Conservation (phyloP, 306 rosid genomes). For the Quercus bicolor region DNA sequence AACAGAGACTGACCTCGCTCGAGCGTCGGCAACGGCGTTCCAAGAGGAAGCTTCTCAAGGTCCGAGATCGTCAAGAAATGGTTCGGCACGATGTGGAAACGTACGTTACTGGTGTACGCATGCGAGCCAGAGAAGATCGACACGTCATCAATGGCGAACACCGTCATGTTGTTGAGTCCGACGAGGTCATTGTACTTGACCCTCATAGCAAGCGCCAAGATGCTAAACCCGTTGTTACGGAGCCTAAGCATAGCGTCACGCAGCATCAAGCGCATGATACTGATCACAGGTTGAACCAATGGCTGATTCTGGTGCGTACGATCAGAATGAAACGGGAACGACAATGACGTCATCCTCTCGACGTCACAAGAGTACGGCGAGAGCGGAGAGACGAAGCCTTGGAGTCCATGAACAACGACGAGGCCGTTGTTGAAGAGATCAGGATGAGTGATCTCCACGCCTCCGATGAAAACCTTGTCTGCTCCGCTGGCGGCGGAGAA, state of each 20-base stretch:
- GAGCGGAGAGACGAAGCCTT: constrained; percentile 53
- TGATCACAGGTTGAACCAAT: constrained; percentile 26
- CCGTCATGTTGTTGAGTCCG: constrained; percentile 56
- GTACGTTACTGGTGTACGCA: constrained; percentile 50
- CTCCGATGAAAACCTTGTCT: constrained; percentile 51
- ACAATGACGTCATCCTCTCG: constrained; percentile 51
- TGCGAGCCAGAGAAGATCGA: constrained; percentile 70
- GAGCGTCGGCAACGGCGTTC: constrained; percentile 55
- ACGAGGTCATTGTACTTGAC: constrained; percentile 58
- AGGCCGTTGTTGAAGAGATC: constrained; percentile 58
- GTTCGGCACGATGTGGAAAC: constrained; percentile 68
- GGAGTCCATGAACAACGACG: constrained; percentile 58
- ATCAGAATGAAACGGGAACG: constrained; percentile 57
- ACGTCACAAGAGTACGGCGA: constrained; percentile 66
- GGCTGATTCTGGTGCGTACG: constrained; percentile 15
- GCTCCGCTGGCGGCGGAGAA: background rate
- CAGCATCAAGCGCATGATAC: constrained; percentile 58
- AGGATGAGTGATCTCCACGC: constrained; percentile 61
- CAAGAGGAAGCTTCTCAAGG: constrained; percentile 61
- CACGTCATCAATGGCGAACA: constrained; percentile 59
- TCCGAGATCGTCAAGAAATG: constrained; percentile 45
- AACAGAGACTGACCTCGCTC: constrained; percentile 45
- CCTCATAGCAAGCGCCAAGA: constrained; percentile 59
- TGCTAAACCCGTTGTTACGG: constrained; percentile 63
- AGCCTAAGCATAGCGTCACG: constrained; percentile 67